phyloP scores from a whole-genome alignment of 139 green algal species.

The Pseudopediastrum boryanum region DNA sequence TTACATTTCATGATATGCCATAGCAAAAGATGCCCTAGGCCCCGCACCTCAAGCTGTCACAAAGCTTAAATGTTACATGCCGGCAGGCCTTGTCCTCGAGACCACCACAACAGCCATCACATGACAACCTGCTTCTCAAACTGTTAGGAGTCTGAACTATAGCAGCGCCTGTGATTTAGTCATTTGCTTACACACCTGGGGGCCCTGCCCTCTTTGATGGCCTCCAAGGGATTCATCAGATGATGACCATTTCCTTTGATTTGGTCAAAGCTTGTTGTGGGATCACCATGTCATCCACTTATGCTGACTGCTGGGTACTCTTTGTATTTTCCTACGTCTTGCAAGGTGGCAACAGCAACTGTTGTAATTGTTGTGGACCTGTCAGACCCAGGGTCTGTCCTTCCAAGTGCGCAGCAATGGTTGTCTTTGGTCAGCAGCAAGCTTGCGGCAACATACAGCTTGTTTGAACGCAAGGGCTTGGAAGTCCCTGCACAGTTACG shows the following conservation, averaged over 20 bases:
- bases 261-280: not conserved
- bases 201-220: not conserved
- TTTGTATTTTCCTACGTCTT: too few species aligned
- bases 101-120: too few species aligned
- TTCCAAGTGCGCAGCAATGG: not conserved
- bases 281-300: not conserved
- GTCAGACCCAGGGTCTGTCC: constrained; percentile 7
- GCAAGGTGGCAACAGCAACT: constrained; percentile 30
- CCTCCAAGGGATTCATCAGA: not conserved
- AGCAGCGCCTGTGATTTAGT: too few species aligned
- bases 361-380: constrained; percentile 49
- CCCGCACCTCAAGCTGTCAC: too few species aligned
- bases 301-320: not conserved
- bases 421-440: not conserved
- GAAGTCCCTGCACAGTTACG: constrained; percentile 50
- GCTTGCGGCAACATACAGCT: not conserved
- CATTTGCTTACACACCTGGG: too few species aligned
- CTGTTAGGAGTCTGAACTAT: too few species aligned
- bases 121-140: too few species aligned
- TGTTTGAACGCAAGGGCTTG: constrained; percentile 39
- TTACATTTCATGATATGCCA: too few species aligned
- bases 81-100: too few species aligned
- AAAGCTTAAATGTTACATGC: too few species aligned
- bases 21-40: too few species aligned
- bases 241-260: not conserved